These are phyloP conservation scores for Phytophthora citricola DNA, from an alignment of 352 stramenopile species.

Conservation along the genomic window DNA sequence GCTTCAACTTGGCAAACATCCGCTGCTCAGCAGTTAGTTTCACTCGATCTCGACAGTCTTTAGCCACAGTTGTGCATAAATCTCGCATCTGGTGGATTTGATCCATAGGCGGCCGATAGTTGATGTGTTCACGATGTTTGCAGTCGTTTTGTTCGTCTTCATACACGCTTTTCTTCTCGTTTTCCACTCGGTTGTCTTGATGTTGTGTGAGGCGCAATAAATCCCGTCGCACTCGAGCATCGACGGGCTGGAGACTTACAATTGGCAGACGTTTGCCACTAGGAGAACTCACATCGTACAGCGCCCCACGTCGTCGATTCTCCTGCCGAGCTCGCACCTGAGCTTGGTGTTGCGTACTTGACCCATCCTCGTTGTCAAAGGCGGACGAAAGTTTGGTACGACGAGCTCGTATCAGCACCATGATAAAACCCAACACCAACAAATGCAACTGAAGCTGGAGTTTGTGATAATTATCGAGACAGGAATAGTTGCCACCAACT, in stretches of 20 bases:
- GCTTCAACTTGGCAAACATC: slow-evolving; percentile 18
- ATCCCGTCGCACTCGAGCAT: slow-evolving; percentile 56
- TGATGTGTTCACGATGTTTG: slow-evolving; percentile 58
- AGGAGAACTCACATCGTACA: slow-evolving; percentile 49
- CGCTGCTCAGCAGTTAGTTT: slow-evolving; percentile 22
- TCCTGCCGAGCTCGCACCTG: slow-evolving; percentile 30
- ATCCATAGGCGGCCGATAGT: slow-evolving; percentile 57
- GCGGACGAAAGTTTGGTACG: slow-evolving; percentile 10
- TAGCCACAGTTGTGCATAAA: slow-evolving; percentile 58
- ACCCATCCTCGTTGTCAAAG: slow-evolving; percentile 24
- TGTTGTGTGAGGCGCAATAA: slow-evolving; percentile 43
- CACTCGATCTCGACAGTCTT: slow-evolving; percentile 22
- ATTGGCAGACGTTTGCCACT: slow-evolving; percentile 40
- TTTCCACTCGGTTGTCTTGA: slow-evolving; percentile 20
- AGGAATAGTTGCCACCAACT: slow-evolving; percentile 25
- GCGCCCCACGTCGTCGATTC: slow-evolving; percentile 38
- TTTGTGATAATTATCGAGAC: neutral
- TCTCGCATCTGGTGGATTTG: slow-evolving; percentile 51
- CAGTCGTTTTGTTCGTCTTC: slow-evolving; percentile 60
- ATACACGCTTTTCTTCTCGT: slow-evolving; percentile 22
- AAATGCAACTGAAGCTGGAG: slow-evolving; percentile 5
- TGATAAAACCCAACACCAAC: slow-evolving; percentile 5
- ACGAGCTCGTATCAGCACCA: slow-evolving; percentile 28
- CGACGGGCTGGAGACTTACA: slow-evolving; percentile 40
- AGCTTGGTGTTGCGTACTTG: slow-evolving; percentile 18